Conservation (phyloP, 441 rosid genomes). For the Iberis amara region DNA sequence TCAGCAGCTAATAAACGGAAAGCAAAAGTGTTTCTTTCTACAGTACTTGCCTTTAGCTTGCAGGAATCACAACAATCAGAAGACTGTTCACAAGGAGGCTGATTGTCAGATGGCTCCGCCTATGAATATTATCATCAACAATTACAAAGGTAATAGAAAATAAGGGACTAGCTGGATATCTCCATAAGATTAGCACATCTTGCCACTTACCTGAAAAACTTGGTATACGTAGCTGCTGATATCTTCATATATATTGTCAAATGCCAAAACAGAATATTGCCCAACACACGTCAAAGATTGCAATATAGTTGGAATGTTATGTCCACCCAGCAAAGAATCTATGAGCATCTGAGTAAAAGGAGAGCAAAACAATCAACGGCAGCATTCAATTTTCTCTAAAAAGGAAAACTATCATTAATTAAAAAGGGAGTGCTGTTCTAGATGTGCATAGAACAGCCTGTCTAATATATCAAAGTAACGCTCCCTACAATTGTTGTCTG, state of each 20-base stretch:
- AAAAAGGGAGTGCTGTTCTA: neutral
- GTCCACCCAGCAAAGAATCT: conserved; percentile 53
- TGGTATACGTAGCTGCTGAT: conserved; percentile 47
- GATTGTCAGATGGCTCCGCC: conserved; percentile 43
- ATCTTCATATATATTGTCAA: conserved; percentile 53
- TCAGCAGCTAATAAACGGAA: conserved; percentile 16
- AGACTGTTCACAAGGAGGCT: conserved; percentile 37
- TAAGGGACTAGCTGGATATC: conserved; percentile 21
- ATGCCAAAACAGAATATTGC: conserved; percentile 58
- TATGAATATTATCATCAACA: conserved; percentile 33
- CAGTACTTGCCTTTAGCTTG: conserved; percentile 63
- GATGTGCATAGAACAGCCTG: neutral
- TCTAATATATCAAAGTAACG: conserved; percentile 3
- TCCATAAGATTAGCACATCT: conserved; percentile 25
- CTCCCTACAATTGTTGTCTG: conserved; percentile 13
- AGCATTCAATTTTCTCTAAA: conserved; percentile 22
- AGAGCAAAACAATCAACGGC: conserved; percentile 18
- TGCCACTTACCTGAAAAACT: conserved; percentile 55
- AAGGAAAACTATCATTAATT: neutral
- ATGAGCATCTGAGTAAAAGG: conserved; percentile 57
- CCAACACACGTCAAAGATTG: conserved; percentile 89
- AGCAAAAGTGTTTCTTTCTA: conserved; percentile 15
- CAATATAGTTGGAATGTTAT: conserved; percentile 69
- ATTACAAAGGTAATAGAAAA: conserved; percentile 9
- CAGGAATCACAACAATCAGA: conserved; percentile 47